Evolutionary conservation across 2,329 filamentous ascomycete species (phyloP), one percentile per base, ranked within the genome.

Genomic region (Aureobasidium namibiae): DNA sequence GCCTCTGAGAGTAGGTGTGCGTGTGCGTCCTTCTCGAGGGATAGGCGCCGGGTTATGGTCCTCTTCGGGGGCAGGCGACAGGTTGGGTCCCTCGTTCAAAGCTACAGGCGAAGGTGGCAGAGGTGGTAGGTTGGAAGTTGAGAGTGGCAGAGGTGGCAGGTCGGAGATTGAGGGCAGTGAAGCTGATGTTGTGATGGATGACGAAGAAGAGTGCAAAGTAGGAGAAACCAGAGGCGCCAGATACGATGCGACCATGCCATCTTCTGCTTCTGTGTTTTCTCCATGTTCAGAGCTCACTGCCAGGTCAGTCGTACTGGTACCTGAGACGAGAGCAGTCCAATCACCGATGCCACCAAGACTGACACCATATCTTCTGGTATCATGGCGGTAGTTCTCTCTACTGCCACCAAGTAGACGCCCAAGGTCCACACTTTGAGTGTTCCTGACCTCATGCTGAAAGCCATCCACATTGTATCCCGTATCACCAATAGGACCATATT

Each of bases 401-500:
- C 23, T 16, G 13, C 34, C 48, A 18, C n/a, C 33, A 13, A n/a
- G n/a, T n/a, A 52, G 34, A 26, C 21, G 48, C 18, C 23, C 34
- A 13, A 52, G 39, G 9, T 52, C 48, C 21, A 52, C 16, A 13
- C 48, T 52, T 9, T 39, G 48, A 18, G 48, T 52, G 14, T 38
- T 39, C 18, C 48, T 52, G 29, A 18, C 26, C 16, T 31, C 31
- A 18, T 16, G 45, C n/a, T 33, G 45, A 18, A 33, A 31, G 24
- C 24, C 14, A 21, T 53, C 50, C 4, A 54, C 24, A 16, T 56
- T 21, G 24, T 56, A 45, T 13, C 41, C 53, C 2, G 24, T 13
- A 5, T 56, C 53, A n/a, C 53, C 39, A 38, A 56, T 39, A n/a
- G 50, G 34, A 26, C 41, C 53, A 31, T 44, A 45, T 34, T 41